Evolutionary conservation across 1,284 basidiomycete species (phyloP).

Genomic region (Mycosarcoma maydis): DNA sequence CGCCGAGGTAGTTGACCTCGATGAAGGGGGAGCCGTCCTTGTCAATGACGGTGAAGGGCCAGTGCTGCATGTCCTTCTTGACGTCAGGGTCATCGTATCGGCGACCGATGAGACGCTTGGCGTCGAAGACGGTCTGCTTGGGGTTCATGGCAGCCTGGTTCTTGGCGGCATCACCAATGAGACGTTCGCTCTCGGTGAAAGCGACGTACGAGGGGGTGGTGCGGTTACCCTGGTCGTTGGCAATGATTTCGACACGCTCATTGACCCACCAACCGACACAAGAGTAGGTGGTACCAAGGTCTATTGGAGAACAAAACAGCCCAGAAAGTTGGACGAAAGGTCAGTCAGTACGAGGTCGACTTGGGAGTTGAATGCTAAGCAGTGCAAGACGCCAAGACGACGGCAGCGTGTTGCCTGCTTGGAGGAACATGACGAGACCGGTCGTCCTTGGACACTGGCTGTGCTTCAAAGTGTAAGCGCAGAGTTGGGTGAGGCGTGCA

Average conservation of each 20-base stretch:
- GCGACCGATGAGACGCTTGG: slow-evolving; percentile 89
- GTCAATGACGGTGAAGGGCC: slow-evolving; percentile 74
- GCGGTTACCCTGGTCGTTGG: slow-evolving; percentile 83
- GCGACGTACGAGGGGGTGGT: slow-evolving; percentile 99
- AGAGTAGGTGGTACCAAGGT: slow-evolving; percentile 83
- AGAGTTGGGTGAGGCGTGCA: slow-evolving; percentile 4
- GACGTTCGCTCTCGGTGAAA: slow-evolving; percentile 95
- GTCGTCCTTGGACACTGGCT: too few species aligned
- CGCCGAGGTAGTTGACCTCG: slow-evolving; percentile 72
- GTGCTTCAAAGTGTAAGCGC: neutral
- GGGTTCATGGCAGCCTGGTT: slow-evolving; percentile 87
- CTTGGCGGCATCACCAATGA: slow-evolving; percentile 85
- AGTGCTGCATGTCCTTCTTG: slow-evolving; percentile 79
- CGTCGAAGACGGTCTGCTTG: slow-evolving; percentile 75
- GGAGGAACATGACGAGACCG: too few species aligned
- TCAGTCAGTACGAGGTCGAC: too few species aligned
- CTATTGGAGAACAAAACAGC: too few species aligned
- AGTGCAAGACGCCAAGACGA: too few species aligned
- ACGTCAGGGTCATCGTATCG: slow-evolving; percentile 80
- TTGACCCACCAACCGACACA: slow-evolving; percentile 70
- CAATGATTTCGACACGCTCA: slow-evolving; percentile 66
- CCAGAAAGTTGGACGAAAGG: too few species aligned
- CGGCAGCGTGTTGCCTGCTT: too few species aligned
- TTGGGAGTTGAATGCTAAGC: too few species aligned
- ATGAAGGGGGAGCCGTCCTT: slow-evolving; percentile 73